Percentiles rank a stretch among this genome's conserved stretches.
These are phyloP conservation scores for Penicillium sp. DNA, from an alignment of 2,329 filamentous ascomycete species.

Conservation along the genomic window DNA sequence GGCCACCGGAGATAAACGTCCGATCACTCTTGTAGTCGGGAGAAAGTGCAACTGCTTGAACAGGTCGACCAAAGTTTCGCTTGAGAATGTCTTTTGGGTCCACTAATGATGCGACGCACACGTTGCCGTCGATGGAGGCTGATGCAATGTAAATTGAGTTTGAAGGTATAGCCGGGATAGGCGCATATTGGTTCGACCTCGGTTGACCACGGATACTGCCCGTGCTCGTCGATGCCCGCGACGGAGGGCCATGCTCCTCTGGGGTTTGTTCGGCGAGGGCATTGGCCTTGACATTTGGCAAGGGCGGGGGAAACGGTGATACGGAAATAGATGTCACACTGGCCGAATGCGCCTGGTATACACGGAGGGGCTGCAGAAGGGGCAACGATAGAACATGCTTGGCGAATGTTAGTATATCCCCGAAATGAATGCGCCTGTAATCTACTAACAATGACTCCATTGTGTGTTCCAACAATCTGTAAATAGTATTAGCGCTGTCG, in stretches of 20 bases:
- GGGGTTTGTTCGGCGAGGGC: slow-evolving; percentile 28
- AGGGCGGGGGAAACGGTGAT: slow-evolving; percentile 71
- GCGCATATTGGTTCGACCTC: slow-evolving; percentile 18
- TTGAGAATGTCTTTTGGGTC: slow-evolving; percentile 86
- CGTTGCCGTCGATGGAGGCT: slow-evolving; percentile 90
- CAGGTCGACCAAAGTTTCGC: slow-evolving; percentile 86
- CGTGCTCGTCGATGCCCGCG: slow-evolving; percentile 26
- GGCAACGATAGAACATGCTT: slow-evolving; percentile 84
- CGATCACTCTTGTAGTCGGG: slow-evolving; percentile 88
- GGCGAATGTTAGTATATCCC: slow-evolving; percentile 14
- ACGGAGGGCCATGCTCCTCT: slow-evolving; percentile 25
- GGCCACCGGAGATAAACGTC: slow-evolving; percentile 83
- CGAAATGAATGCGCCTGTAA: neutral
- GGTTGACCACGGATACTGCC: slow-evolving; percentile 30
- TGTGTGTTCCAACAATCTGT: slow-evolving; percentile 88
- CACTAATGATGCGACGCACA: slow-evolving; percentile 81
- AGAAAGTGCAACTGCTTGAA: slow-evolving; percentile 88
- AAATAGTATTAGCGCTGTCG: slow-evolving; percentile 28
- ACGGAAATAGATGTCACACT: slow-evolving; percentile 86
- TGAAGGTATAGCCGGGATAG: slow-evolving; percentile 67
- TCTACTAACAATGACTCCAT: slow-evolving; percentile 79
- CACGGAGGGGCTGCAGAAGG: slow-evolving; percentile 70
- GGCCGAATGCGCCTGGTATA: slow-evolving; percentile 88
- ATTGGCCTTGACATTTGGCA: slow-evolving; percentile 42
- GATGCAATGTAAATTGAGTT: slow-evolving; percentile 93